These are phyloP conservation scores for Hypericum perforatum DNA, from an alignment of 345 rosid genomes.

Conservation along the genomic window DNA sequence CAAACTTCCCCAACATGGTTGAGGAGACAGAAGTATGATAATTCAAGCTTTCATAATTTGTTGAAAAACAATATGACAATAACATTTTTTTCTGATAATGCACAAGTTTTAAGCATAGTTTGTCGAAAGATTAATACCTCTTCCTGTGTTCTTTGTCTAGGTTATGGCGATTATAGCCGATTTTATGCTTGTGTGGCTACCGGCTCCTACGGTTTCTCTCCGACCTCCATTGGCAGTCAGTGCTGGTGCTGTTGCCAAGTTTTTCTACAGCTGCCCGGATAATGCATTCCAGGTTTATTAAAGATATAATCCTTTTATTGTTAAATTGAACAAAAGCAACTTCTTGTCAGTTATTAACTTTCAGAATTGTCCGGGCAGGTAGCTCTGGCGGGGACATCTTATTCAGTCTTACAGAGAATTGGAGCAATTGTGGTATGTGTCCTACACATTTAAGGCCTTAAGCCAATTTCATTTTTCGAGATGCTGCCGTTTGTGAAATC, in stretches of 20 bases:
- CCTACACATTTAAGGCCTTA: neutral
- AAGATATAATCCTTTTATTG: neutral
- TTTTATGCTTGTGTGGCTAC: conserved; percentile 97
- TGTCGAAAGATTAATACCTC: neutral
- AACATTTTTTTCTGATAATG: neutral
- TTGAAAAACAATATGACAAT: too few relatives aligned
- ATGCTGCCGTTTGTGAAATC: neutral
- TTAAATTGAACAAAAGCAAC: conserved; percentile 2
- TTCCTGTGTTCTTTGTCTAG: conserved; percentile 21
- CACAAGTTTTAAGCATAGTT: neutral
- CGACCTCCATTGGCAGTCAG: conserved; percentile 52
- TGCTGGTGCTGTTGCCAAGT: conserved; percentile 71
- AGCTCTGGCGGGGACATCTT: conserved; percentile 83
- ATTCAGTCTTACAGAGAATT: conserved; percentile 65
- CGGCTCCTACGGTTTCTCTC: conserved; percentile 95
- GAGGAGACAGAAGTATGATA: too few relatives aligned
- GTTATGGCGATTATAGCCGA: conserved; percentile 96
- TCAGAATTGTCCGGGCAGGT: conserved; percentile 34
- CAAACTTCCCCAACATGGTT: too few relatives aligned
- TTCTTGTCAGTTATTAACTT: conserved; percentile 4
- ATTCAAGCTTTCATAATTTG: too few relatives aligned
- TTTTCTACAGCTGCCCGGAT: conserved; percentile 86
- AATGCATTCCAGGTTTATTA: conserved; percentile 89
- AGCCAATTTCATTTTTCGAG: neutral
- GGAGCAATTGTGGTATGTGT: conserved; percentile 74